phyloP scores from a whole-genome alignment of 805 yeast species.

The Lipomyces anomalus region DNA sequence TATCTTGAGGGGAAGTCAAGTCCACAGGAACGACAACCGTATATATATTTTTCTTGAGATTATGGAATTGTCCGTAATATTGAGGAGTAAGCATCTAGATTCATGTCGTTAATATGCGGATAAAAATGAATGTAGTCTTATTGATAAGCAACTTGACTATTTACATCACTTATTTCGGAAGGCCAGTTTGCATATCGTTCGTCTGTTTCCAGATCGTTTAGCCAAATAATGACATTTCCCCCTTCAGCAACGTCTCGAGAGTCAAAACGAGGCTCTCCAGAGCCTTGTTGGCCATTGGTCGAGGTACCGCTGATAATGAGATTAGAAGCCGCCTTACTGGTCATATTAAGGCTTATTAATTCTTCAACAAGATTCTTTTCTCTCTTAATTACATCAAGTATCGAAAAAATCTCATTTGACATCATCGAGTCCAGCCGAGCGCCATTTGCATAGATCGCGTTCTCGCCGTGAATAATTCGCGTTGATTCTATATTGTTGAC shows the following conservation, averaged over 20 bases:
- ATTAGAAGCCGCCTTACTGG: constrained; percentile 33
- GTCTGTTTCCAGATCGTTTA: constrained; percentile 73
- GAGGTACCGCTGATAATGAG: constrained; percentile 31
- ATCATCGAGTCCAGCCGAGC: constrained; percentile 38
- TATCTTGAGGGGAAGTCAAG: constrained; percentile 48
- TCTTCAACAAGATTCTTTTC: constrained; percentile 34
- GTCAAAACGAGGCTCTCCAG: constrained; percentile 32
- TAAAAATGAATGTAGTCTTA: no score
- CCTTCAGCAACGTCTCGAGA: constrained; percentile 27
- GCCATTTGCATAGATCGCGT: constrained; percentile 60
- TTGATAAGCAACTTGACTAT: no score
- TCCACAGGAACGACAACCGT: constrained; percentile 66
- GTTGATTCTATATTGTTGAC: constrained; percentile 19
- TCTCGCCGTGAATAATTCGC: constrained; percentile 27
- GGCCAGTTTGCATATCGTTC: constrained; percentile 45
- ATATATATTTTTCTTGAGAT: constrained; percentile 65
- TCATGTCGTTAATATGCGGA: no score
- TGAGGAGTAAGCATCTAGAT: constrained; percentile 44
- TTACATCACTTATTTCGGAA: constrained; percentile 41
- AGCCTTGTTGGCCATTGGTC: constrained; percentile 11
- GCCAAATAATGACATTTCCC: constrained; percentile 48
- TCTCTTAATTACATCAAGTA: constrained; percentile 36
- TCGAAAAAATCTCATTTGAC: constrained; percentile 32
- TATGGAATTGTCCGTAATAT: constrained; percentile 61
- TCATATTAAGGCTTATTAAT: constrained; percentile 34